These are phyloP conservation scores for Pelargonium cotyledonis DNA, from an alignment of 441 rosid species.

Conservation along the genomic window DNA sequence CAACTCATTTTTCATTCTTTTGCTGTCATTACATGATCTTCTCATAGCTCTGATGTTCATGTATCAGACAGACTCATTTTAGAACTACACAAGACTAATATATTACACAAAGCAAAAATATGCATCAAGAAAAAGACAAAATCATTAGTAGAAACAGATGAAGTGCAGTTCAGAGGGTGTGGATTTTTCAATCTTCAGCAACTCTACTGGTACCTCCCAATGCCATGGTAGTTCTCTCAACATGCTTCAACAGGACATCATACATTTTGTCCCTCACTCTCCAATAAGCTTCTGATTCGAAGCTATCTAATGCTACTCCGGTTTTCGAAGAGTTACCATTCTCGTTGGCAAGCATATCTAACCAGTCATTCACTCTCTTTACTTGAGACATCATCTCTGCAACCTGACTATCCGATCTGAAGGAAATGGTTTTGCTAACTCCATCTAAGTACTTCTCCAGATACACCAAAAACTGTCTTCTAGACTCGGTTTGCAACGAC, in stretches of 20 bases:
- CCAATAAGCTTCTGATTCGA: conserved; percentile 39
- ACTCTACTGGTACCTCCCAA: conserved; percentile 15
- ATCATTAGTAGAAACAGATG: too few species aligned
- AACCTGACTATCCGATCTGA: conserved; percentile 33
- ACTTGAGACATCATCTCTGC: conserved; percentile 51
- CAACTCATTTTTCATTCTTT: too few species aligned
- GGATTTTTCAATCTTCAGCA: too few species aligned
- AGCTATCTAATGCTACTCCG: conserved; percentile 21
- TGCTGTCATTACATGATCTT: too few species aligned
- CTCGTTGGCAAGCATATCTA: conserved; percentile 37
- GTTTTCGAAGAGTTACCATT: conserved; percentile 17
- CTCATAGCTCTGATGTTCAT: too few species aligned
- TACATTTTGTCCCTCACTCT: conserved; percentile 57
- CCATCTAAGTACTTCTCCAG: conserved; percentile 55
- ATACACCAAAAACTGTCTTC: conserved; percentile 44
- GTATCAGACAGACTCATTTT: too few species aligned
- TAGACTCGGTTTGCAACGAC: conserved; percentile 40
- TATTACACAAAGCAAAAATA: too few species aligned
- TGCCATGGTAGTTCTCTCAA: conserved; percentile 51
- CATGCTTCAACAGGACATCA: conserved; percentile 55
- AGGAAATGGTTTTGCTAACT: conserved; percentile 27
- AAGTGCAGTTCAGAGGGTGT: too few species aligned
- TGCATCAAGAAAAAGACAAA: too few species aligned
- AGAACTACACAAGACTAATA: too few species aligned
- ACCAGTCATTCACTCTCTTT: conserved; percentile 63